These are phyloP conservation scores for Hypoxylon sp. DNA, from an alignment of 2,329 filamentous ascomycete genomes.

Conservation along the genomic window DNA sequence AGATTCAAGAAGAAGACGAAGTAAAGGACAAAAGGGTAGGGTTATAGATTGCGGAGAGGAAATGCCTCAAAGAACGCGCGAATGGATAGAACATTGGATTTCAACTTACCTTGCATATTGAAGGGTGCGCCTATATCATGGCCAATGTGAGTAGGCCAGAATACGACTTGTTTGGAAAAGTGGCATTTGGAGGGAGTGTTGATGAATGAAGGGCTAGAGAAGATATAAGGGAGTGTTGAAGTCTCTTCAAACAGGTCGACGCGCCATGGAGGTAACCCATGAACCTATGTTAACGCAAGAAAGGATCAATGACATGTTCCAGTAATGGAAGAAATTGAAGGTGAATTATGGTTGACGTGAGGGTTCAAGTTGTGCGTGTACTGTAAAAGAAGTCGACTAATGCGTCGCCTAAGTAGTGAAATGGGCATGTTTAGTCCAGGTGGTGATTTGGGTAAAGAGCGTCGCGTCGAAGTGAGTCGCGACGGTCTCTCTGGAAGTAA, in stretches of 20 bases:
- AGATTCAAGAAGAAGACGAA: neutral
- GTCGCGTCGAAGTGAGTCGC: neutral
- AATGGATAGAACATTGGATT: neutral
- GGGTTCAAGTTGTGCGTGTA: neutral
- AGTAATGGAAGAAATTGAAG: neutral
- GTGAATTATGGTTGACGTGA: neutral
- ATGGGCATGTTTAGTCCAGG: neutral
- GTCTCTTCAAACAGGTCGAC: neutral
- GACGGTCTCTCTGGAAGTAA: neutral
- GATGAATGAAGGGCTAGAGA: neutral
- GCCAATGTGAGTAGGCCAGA: neutral
- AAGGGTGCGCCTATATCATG: neutral
- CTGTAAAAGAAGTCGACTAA: neutral
- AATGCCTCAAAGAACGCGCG: neutral
- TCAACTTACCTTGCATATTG: neutral
- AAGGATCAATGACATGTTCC: neutral
- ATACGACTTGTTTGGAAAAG: neutral
- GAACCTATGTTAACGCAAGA: neutral
- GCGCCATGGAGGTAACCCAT: neutral
- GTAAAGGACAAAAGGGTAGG: neutral
- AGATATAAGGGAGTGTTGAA: neutral
- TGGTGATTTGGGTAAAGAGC: neutral
- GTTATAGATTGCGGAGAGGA: neutral
- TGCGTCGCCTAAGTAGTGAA: neutral
- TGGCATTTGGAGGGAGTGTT: neutral